Evolutionary conservation across 768 basidiomycete species (phyloP), one percentile per base, ranked within the genome.

Genomic region (Clitopilus hobsonii): DNA sequence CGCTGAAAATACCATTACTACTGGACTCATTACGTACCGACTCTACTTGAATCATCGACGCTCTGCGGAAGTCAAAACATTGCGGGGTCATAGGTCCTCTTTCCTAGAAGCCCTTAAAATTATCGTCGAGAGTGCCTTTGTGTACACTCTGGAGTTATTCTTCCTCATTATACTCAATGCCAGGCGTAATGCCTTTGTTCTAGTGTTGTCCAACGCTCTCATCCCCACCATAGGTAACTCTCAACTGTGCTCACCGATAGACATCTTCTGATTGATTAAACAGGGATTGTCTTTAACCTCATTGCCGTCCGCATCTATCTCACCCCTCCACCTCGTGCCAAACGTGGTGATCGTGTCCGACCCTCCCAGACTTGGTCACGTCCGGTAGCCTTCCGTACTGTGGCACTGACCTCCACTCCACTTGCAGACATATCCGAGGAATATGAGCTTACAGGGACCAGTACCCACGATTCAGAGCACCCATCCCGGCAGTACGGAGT

Each of bases 251-350:
- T 4, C 14, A n/a, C n/a, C n/a, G n/a, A n/a, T 28, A 14, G 36
- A 24, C 10, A 49, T 54, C 20, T 25, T 29, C 18, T 20, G 24
- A 24, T 27, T 26, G 6, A 2, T 29, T 22, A 6, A n/a, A 41
- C 20, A 70, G 69, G 69, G 8, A 69, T 68, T 41, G 67, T 68
- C 3, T 69, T 69, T 51, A 65, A 68, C 8, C 48, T 69, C 28
- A 67, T 69, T 23, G 63, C 65, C 8, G 65, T 68, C 2, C 58
- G 68, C 10, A 62, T 68, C 1, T 67, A 69, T 36, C 60, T 67
- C 36, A 57, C 64, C n/a, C n/a, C n/a, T n/a, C n/a, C n/a, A n/a
- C n/a, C n/a, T n/a, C n/a, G n/a, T n/a, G n/a, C n/a, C n/a, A n/a
- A n/a, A n/a, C n/a, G n/a, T n/a, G n/a, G n/a, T n/a, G 32, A 36